Evolutionary conservation across 2,329 filamentous ascomycete species (phyloP).

Genomic region (Didymella arachidicola): DNA sequence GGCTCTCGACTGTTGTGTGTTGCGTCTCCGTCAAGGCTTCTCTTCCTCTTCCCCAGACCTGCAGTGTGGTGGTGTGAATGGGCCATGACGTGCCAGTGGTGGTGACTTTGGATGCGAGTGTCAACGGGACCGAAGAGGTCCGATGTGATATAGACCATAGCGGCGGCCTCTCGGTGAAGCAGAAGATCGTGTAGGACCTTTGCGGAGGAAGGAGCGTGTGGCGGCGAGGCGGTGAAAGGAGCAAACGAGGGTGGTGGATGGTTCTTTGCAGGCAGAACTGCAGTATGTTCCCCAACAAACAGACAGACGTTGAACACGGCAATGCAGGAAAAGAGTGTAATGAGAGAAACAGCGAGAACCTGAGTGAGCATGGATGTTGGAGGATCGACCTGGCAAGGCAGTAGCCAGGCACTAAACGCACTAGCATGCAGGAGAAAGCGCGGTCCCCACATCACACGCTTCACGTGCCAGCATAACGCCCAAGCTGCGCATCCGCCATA

Average conservation of each 20-base stretch:
- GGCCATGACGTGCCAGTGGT: slow-evolving; percentile 31
- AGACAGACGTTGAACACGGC: slow-evolving; percentile 4
- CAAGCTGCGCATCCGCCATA: slow-evolving; percentile 25
- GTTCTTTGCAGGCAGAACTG: not conserved
- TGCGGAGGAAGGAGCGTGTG: slow-evolving; percentile 21
- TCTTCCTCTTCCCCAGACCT: slow-evolving; percentile 45
- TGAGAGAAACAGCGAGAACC: slow-evolving; percentile 3
- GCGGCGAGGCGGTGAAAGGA: slow-evolving; percentile 18
- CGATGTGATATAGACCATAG: slow-evolving; percentile 50
- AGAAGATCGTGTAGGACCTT: slow-evolving; percentile 10
- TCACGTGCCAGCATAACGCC: slow-evolving; percentile 33
- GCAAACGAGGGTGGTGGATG: not conserved
- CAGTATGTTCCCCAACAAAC: not conserved
- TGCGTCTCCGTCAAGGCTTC: slow-evolving; percentile 26
- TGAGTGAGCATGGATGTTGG: slow-evolving; percentile 12
- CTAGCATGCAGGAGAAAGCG: slow-evolving; percentile 17
- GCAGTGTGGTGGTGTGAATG: slow-evolving; percentile 27
- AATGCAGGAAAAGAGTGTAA: slow-evolving; percentile 10
- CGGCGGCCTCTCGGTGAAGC: slow-evolving; percentile 25
- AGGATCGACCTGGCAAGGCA: slow-evolving; percentile 20
- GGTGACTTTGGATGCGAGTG: slow-evolving; percentile 19
- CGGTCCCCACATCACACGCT: slow-evolving; percentile 29
- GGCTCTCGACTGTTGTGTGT: slow-evolving; percentile 4
- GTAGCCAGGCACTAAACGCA: slow-evolving; percentile 5
- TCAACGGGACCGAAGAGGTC: slow-evolving; percentile 42